Evolutionary conservation across 106 monocot species (phyloP).

Genomic region (Dioscorea alata): DNA sequence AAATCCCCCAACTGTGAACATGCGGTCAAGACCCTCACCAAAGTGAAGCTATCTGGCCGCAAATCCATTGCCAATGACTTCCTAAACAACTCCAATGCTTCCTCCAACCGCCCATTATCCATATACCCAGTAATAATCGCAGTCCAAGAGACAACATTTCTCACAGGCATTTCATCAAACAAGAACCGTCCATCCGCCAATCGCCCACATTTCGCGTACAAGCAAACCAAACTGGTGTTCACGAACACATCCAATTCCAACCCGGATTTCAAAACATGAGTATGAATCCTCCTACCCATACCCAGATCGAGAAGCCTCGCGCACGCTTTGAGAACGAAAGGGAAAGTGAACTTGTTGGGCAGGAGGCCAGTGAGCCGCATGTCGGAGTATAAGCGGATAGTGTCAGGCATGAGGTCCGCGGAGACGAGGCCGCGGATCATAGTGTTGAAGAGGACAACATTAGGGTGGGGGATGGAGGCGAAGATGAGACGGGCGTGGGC

Average conservation of each 20-base stretch:
- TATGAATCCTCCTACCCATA: conserved; percentile 36
- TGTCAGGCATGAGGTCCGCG: conserved; percentile 7
- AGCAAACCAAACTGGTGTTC: conserved; percentile 37
- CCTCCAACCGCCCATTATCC: conserved; percentile 16
- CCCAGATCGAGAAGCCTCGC: conserved; percentile 23
- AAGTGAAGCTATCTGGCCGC: conserved; percentile 53
- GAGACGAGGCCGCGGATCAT: conserved; percentile 41
- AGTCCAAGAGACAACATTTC: conserved; percentile 60
- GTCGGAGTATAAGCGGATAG: conserved; percentile 18
- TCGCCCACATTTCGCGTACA: conserved; percentile 55
- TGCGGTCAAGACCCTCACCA: conserved; percentile 46
- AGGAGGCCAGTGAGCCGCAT: conserved; percentile 37
- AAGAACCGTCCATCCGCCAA: conserved; percentile 31
- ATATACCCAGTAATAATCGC: conserved; percentile 57
- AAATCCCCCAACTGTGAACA: conserved; percentile 47
- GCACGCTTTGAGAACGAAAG: conserved; percentile 70
- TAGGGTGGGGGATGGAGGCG: conserved; percentile 2
- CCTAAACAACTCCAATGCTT: conserved; percentile 36
- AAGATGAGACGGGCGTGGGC: conserved; percentile 24
- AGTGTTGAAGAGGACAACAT: conserved; percentile 37
- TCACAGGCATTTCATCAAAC: conserved; percentile 65
- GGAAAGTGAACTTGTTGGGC: conserved; percentile 68
- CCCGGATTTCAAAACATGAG: conserved; percentile 47
- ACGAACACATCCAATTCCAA: conserved; percentile 38
- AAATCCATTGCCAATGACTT: conserved; percentile 32